Conservation (phyloP, 257 asterid species). For the Parsonsia alboflavescens region DNA sequence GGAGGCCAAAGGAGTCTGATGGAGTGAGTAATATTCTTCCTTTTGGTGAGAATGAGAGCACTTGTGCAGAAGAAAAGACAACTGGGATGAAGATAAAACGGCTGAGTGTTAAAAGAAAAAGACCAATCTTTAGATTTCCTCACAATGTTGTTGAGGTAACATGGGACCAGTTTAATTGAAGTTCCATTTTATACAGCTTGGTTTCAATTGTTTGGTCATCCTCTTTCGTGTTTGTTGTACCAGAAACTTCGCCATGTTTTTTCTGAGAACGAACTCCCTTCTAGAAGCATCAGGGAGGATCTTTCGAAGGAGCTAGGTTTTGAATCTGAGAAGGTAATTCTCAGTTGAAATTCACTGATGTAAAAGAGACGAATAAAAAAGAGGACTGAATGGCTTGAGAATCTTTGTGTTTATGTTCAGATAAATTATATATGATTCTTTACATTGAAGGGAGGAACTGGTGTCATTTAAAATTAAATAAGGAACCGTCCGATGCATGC, state of each 20-base stretch:
- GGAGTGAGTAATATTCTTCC: constrained; percentile 57
- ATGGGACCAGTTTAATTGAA: background rate
- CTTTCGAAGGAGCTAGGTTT: constrained; percentile 77
- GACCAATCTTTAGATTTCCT: constrained; percentile 72
- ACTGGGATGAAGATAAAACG: constrained; percentile 30
- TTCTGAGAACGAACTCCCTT: constrained; percentile 92
- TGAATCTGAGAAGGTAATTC: constrained; percentile 77
- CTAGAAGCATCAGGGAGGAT: constrained; percentile 54
- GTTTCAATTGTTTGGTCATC: constrained; percentile 20
- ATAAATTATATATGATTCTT: background rate
- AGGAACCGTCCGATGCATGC: background rate
- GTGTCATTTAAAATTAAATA: background rate
- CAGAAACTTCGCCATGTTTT: constrained; percentile 88
- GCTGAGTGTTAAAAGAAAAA: constrained; percentile 34
- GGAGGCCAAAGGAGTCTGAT: constrained; percentile 63
- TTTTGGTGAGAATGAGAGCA: constrained; percentile 43
- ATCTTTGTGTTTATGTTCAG: background rate
- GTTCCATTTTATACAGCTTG: background rate
- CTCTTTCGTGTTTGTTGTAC: constrained; percentile 23
- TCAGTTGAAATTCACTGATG: background rate
- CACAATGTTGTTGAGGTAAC: constrained; percentile 73
- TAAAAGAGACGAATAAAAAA: background rate
- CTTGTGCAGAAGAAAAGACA: constrained; percentile 27
- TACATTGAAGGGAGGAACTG: constrained; percentile 2
- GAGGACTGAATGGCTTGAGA: background rate